These are phyloP conservation scores for Candida pseudoglaebosa DNA, from an alignment of 805 yeast species.

Conservation along the genomic window DNA sequence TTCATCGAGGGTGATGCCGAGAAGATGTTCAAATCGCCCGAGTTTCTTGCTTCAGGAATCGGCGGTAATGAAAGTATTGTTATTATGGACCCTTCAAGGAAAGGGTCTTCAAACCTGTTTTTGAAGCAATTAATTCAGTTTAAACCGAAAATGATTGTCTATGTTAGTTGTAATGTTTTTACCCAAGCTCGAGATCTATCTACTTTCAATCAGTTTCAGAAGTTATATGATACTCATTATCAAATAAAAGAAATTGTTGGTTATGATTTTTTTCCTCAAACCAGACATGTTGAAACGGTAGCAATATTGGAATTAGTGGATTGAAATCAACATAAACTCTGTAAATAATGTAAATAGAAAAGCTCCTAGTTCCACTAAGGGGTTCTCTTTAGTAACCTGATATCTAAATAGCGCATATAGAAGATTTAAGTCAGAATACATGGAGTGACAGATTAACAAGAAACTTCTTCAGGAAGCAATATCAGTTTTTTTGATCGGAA, in stretches of 20 bases:
- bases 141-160: slow-evolving; percentile 33
- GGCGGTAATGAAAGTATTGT: slow-evolving; percentile 31
- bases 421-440: too few relatives aligned
- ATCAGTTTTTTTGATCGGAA: too few relatives aligned
- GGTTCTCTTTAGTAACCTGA: background rate
- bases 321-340: too few relatives aligned
- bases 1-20: slow-evolving; percentile 39
- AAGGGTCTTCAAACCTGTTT: slow-evolving; percentile 34
- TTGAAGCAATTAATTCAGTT: slow-evolving; percentile 34
- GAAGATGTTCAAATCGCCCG: slow-evolving; percentile 24
- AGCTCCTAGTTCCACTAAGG: too few relatives aligned
- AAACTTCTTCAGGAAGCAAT: too few relatives aligned
- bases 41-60: slow-evolving; percentile 22
- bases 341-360: slow-evolving; percentile 3
- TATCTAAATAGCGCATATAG: background rate
- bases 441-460: too few relatives aligned
- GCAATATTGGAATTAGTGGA: slow-evolving; percentile 39
- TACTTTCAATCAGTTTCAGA: slow-evolving; percentile 22
- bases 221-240: slow-evolving; percentile 11
- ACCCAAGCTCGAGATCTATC: slow-evolving; percentile 44
- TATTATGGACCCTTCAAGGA: slow-evolving; percentile 44
- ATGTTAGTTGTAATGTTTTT: slow-evolving; percentile 44
- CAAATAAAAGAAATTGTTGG: slow-evolving; percentile 28
- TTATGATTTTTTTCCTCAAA: slow-evolving; percentile 52
- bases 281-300: slow-evolving; percentile 55